Conservation (phyloP, 225 moss, liverwort and hornwort species). For the Rhytidiadelphus loreus region DNA sequence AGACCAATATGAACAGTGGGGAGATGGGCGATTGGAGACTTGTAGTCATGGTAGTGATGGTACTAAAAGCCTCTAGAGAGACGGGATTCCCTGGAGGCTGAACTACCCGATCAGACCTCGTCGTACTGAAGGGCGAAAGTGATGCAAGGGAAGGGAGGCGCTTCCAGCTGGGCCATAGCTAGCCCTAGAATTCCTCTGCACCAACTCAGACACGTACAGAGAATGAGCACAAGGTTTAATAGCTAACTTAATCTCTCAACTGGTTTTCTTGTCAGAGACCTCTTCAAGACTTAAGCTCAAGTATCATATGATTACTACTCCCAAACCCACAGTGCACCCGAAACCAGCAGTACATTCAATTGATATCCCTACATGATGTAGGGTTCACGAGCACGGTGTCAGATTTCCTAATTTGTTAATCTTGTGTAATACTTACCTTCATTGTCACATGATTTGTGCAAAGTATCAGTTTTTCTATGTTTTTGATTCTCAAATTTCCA, state of each 20-base stretch:
- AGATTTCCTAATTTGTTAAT: neutral
- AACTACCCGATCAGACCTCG: neutral
- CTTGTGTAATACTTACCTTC: neutral
- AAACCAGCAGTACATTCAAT: neutral
- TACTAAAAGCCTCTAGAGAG: too few relatives aligned
- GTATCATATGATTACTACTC: too few relatives aligned
- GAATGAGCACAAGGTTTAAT: neutral
- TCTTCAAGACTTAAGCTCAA: neutral
- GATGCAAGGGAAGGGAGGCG: neutral
- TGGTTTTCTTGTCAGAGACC: neutral
- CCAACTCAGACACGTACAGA: neutral
- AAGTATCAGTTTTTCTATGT: neutral
- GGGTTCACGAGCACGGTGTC: neutral
- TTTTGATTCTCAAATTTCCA: neutral
- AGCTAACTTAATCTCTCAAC: neutral
- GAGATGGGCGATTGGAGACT: neutral
- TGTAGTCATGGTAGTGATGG: too few relatives aligned
- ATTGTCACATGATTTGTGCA: neutral
- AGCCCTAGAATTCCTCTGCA: neutral
- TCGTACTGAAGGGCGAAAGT: neutral
- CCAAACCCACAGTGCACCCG: neutral
- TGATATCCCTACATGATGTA: neutral
- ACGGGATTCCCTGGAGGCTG: neutral
- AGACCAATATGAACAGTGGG: neutral
- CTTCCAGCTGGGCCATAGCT: neutral